Percentiles rank a stretch among this genome's conserved stretches.
phyloP scores from a whole-genome alignment of 2,329 filamentous ascomycete genomes.

The Dichotomopilus funicola region DNA sequence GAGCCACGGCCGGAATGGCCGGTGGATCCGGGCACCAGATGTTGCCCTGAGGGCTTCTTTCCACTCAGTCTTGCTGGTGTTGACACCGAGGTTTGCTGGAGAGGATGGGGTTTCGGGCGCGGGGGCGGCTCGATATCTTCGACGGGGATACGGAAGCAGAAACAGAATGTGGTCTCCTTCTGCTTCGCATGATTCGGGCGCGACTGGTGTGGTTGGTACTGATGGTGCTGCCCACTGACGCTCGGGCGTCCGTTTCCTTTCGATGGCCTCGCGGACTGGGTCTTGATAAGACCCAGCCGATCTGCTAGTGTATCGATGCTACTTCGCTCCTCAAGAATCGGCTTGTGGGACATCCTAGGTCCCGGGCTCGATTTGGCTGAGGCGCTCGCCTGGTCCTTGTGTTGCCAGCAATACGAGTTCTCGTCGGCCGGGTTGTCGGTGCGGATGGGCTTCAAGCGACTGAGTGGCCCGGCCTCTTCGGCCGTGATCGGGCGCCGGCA shows the following conservation, averaged over 20 bases:
- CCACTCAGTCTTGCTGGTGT: slow-evolving; percentile 22
- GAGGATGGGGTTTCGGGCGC: slow-evolving; percentile 41
- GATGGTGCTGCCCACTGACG: slow-evolving; percentile 18
- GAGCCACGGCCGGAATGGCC: slow-evolving; percentile 20
- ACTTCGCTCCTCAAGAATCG: slow-evolving; percentile 57
- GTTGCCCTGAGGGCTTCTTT: slow-evolving; percentile 27
- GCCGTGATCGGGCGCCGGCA: slow-evolving; percentile 67
- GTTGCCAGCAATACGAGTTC: slow-evolving; percentile 86
- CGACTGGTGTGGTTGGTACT: slow-evolving; percentile 24
- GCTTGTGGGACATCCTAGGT: slow-evolving; percentile 37
- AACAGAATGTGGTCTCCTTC: slow-evolving; percentile 38
- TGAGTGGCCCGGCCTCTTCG: slow-evolving; percentile 27
- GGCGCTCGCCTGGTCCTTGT: slow-evolving; percentile 72
- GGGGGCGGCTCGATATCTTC: slow-evolving; percentile 37
- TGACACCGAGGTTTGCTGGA: slow-evolving; percentile 31
- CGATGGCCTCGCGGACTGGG: slow-evolving; percentile 28
- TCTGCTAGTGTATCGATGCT: slow-evolving; percentile 86
- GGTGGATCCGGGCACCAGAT: slow-evolving; percentile 21
- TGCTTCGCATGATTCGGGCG: slow-evolving; percentile 25
- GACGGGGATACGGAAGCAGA: slow-evolving; percentile 46
- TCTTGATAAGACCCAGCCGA: slow-evolving; percentile 63
- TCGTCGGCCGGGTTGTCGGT: slow-evolving; percentile 49
- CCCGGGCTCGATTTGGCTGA: slow-evolving; percentile 42
- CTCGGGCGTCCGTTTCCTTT: slow-evolving; percentile 24
- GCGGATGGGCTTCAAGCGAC: slow-evolving; percentile 28